Evolutionary conservation across 2,329 filamentous ascomycete species (phyloP), one percentile per base, ranked within the genome.

Genomic region (Colletotrichum tabaci): DNA sequence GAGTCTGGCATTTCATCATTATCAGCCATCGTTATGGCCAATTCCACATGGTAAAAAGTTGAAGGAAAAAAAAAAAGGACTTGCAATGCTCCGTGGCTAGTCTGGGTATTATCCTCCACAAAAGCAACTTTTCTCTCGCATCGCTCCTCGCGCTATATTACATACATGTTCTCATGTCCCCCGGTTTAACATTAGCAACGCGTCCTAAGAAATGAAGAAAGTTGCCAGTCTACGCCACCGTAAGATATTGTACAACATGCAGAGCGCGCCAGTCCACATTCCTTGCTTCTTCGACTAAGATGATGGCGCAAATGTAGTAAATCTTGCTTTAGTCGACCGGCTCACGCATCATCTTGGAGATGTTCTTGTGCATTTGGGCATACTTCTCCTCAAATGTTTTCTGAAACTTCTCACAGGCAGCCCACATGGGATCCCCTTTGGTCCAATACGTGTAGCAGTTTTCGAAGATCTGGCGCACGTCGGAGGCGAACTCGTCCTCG

Each of bases 361-460:
- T 85, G 87, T 88, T 91, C 77, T 90, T 90, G 74, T 86, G 83
- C 86, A 91, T 90, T 69, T 86, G 83, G 0, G 81, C 80, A 75
- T 85, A 91, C 79, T 91, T 91, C 75, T 91, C 86, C 76, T 89
- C 88, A 73, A 89, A 86, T 13, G 83, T 84, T 73, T 87, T 88
- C 77, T 91, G 86, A 61, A 92, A 85, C 73, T 86, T 87, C 79
- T 89, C 84, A 72, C 89, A 89, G 1, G 87, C 84, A 0, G 78
- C 76, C 81, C 85, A 90, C 81, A 91, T 89, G 0, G 84, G 83
- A 61, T 89, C 86, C 35, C 83, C 83, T 72, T 85, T 84, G 58
- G 82, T 86, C 87, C 89, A 91, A 79, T 91, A 92, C n/a, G 85
- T 86, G 78, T 88, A 91, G 78, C 89, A 91, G 78, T 91, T 92